Conservation (phyloP, 2,329 filamentous ascomycete species). For the Aschersonia sp. region DNA sequence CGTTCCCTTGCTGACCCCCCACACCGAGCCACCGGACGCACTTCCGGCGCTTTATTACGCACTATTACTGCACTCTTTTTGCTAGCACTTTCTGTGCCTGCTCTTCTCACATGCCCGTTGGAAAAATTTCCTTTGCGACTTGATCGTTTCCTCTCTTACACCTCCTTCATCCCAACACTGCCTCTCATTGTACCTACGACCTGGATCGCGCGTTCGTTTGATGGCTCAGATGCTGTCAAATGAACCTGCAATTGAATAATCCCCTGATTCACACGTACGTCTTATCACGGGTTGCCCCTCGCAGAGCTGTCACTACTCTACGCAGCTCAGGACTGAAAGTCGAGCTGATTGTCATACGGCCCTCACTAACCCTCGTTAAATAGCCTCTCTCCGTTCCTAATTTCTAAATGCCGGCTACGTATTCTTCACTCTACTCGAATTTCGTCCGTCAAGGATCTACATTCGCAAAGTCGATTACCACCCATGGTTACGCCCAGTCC, state of each 20-base stretch:
- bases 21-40: neutral
- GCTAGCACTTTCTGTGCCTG: neutral
- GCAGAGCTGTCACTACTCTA: neutral
- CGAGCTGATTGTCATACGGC: neutral
- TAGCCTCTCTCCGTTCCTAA: conserved; percentile 35
- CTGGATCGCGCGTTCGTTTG: conserved; percentile 74
- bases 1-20: neutral
- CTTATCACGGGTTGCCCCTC: neutral
- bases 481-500: conserved; percentile 95
- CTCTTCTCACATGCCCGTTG: neutral
- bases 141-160: conserved; percentile 3
- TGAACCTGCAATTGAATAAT: conserved; percentile 74
- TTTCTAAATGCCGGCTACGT: conserved; percentile 77
- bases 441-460: conserved; percentile 91
- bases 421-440: conserved; percentile 54
- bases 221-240: conserved; percentile 78
- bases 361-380: neutral
- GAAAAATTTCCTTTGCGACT: neutral
- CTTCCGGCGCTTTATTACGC: neutral
- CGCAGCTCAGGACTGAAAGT: neutral
- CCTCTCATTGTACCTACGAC: conserved; percentile 9
- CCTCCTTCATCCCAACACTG: conserved; percentile 4
- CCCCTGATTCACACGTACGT: neutral
- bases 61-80: neutral
- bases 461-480: conserved; percentile 78